Conservation (phyloP, 2,329 filamentous ascomycete genomes). For the Paracorniculantispora psalliotae region DNA sequence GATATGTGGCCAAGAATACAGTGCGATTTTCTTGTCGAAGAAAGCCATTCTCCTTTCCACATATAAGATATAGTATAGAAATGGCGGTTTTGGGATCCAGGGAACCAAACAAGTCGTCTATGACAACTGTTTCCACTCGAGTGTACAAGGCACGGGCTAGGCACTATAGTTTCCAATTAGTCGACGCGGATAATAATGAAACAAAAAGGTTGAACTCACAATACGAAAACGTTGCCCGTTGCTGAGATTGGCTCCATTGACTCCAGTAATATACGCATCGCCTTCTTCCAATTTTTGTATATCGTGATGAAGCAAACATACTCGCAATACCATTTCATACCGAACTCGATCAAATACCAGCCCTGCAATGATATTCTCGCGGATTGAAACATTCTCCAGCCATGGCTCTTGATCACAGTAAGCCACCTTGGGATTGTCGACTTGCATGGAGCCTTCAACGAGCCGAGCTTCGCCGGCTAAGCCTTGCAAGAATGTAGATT, state of each 20-base stretch:
- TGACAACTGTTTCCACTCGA: background rate
- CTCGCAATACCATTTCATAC: background rate
- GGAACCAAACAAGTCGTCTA: slow-evolving; percentile 15
- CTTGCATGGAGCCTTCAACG: background rate
- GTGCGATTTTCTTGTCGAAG: background rate
- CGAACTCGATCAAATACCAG: background rate
- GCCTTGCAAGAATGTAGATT: background rate
- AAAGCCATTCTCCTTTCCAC: background rate
- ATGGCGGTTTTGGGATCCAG: background rate
- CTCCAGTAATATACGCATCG: background rate
- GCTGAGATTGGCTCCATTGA: background rate
- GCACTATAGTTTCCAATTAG: background rate
- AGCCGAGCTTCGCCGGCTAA: background rate
- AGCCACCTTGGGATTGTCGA: background rate
- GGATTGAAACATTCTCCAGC: background rate
- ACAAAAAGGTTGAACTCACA: background rate
- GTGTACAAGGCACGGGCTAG: slow-evolving; percentile 13
- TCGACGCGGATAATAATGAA: background rate
- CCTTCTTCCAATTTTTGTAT: background rate
- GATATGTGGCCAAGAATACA: background rate
- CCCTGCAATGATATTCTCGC: background rate
- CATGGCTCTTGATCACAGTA: background rate
- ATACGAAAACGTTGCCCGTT: background rate
- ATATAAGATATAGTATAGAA: background rate
- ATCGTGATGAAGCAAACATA: background rate